phyloP scores from a whole-genome alignment of 345 rosid genomes.

The Schrenkiella parvula region DNA sequence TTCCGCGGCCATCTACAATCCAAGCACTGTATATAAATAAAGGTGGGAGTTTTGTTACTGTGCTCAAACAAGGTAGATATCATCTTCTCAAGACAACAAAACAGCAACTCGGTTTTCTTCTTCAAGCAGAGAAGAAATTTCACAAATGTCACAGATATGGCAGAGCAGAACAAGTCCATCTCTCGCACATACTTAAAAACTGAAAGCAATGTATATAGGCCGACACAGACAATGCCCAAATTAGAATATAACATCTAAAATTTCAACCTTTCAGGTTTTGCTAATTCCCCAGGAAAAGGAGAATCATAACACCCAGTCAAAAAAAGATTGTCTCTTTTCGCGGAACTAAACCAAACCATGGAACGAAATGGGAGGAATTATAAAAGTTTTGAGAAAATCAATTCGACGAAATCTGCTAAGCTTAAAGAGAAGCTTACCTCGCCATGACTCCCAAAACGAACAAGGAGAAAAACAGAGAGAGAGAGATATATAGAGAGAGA shows the following conservation, averaged over 20 bases:
- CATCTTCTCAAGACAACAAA: background rate
- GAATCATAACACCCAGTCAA: background rate
- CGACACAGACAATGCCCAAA: background rate
- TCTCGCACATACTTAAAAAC: background rate
- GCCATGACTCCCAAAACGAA: slow-evolving; percentile 32
- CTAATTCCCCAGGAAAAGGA: background rate
- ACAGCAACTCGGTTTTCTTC: background rate
- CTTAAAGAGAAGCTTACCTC: slow-evolving; percentile 33
- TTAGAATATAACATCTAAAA: background rate
- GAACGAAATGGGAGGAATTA: background rate
- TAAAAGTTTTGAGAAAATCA: background rate
- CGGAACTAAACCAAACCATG: background rate
- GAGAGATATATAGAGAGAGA: background rate
- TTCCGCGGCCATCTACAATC: slow-evolving; percentile 65
- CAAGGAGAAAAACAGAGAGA: background rate
- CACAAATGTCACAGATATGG: background rate
- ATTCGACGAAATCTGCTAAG: background rate
- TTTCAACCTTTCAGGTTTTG: background rate
- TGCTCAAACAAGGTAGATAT: background rate
- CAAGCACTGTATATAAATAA: slow-evolving; percentile 55
- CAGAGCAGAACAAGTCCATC: background rate
- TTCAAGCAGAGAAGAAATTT: background rate
- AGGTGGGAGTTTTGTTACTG: background rate
- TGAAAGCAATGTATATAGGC: background rate
- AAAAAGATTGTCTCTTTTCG: background rate